Evolutionary conservation across 768 basidiomycete species (phyloP), one percentile per base, ranked within the genome.

Genomic region (Russula abietina): DNA sequence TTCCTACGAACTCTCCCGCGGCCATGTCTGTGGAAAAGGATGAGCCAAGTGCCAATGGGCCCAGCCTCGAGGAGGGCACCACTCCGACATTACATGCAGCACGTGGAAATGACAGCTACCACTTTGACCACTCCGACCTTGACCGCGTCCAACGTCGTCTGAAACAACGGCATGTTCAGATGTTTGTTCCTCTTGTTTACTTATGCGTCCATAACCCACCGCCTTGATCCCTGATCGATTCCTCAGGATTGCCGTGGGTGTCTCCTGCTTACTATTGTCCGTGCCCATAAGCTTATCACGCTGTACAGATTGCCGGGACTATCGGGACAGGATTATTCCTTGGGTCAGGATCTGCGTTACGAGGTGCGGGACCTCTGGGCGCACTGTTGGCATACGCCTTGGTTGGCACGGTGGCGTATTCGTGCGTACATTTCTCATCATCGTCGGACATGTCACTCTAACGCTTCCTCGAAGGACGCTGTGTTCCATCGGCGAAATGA

Each of bases 121-220:
- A 78, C 49, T 81, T 87, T 63, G 82, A 86, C 66, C 78, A 75
- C n/a, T 78, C 81, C 59, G 85, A 87, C 70, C 75, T 85, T 54
- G 89, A 90, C 69, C 79, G 77, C 33, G 87, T 91, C 5, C 88
- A 90, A 68, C 81, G 88, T 32, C 81, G 81, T 41, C 79, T 90
- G 41, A 83, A 88, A 73, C 87, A 89, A 73, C 83, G 88, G 33
- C 88, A 89, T 82, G 84, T 88, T 16, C 88, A 89, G 71, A 90
- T 90, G 88, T 85, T 69, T 57, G 81, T 74, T 60, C 3, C 55
- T n/a, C 46, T 51, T 33, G 19, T 36, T 51, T 33, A 16, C 30
- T 54, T 36, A 33, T 33, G 6, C 10, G 6, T 7, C 41, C 41
- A 11, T 38, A n/a, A 26, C 24, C 39, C 32, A 38, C 11, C n/a